Evolutionary conservation across 768 basidiomycete genomes (phyloP).

Genomic region (Agaricus bisporus): DNA sequence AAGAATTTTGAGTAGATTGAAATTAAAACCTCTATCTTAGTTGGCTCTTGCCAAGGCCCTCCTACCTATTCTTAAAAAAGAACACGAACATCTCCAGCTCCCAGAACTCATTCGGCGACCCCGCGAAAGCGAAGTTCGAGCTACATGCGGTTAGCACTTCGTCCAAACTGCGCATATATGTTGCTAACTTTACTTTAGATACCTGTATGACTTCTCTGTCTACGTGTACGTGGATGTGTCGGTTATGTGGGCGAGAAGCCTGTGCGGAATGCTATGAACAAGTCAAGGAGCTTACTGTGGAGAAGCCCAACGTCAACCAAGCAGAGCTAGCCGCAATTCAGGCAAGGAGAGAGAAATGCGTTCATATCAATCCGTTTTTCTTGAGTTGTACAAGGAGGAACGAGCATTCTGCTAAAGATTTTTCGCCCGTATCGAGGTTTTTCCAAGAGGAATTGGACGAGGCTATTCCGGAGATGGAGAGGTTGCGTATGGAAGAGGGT

Average conservation of each 20-base stretch:
- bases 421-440: conserved; percentile 81
- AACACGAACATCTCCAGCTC: conserved; percentile 53
- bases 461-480: conserved; percentile 67
- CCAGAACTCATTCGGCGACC: conserved; percentile 63
- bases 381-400: conserved; percentile 63
- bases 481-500: conserved; percentile 28
- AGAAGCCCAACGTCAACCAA: conserved; percentile 39
- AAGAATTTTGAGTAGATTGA: background rate
- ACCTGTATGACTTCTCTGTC: conserved; percentile 94
- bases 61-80: conserved; percentile 58
- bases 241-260: conserved; percentile 84
- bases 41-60: conserved; percentile 62
- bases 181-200: conserved; percentile 38
- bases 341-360: conserved; percentile 50
- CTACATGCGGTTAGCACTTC: conserved; percentile 67
- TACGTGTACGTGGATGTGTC: conserved; percentile 85
- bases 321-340: conserved; percentile 44
- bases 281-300: conserved; percentile 57
- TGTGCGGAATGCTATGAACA: conserved; percentile 79
- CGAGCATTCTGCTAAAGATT: conserved; percentile 62
- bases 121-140: conserved; percentile 76
- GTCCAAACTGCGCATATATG: conserved; percentile 2
- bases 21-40: conserved; percentile 28
- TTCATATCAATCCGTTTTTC: conserved; percentile 68
- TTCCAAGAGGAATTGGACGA: conserved; percentile 52